Evolutionary conservation across 257 asterid genomes (phyloP).

Genomic region (Ligustrum vulgare): DNA sequence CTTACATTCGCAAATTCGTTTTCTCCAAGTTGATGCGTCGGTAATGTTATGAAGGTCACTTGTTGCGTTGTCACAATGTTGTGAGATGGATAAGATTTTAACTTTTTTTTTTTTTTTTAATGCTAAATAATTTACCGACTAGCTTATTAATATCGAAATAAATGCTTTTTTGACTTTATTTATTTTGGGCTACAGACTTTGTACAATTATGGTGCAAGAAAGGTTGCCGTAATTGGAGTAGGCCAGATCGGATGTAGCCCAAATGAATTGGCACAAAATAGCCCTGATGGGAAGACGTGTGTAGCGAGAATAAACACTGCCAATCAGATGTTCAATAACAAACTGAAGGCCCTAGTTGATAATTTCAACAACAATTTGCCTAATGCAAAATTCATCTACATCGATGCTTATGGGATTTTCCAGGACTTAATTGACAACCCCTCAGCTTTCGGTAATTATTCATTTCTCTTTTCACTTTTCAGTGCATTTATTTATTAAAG

Average conservation of each 20-base stretch:
- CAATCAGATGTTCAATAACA: slow-evolving; percentile 62
- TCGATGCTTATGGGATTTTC: slow-evolving; percentile 78
- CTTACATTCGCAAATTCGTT: neutral
- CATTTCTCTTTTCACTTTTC: too few relatives aligned
- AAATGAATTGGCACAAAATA: slow-evolving; percentile 85
- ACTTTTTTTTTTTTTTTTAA: too few relatives aligned
- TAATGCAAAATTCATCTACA: slow-evolving; percentile 65
- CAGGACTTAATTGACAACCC: slow-evolving; percentile 76
- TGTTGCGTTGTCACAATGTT: too few relatives aligned
- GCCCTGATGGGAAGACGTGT: slow-evolving; percentile 80
- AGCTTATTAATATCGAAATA: too few relatives aligned
- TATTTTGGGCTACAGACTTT: slow-evolving; percentile 30
- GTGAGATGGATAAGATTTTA: too few relatives aligned
- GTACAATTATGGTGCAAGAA: slow-evolving; percentile 77
- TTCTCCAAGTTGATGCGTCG: too few relatives aligned
- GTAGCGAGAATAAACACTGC: slow-evolving; percentile 69
- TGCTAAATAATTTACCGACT: too few relatives aligned
- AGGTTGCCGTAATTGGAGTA: slow-evolving; percentile 63
- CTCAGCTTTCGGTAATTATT: slow-evolving; percentile 54
- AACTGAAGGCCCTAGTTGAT: slow-evolving; percentile 58
- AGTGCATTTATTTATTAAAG: too few relatives aligned
- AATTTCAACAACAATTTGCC: slow-evolving; percentile 57
- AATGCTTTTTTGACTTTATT: neutral
- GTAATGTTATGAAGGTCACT: neutral
- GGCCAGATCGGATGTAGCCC: slow-evolving; percentile 98